Conservation (phyloP, 1,284 basidiomycete genomes). For the Psilocybe mexicana region DNA sequence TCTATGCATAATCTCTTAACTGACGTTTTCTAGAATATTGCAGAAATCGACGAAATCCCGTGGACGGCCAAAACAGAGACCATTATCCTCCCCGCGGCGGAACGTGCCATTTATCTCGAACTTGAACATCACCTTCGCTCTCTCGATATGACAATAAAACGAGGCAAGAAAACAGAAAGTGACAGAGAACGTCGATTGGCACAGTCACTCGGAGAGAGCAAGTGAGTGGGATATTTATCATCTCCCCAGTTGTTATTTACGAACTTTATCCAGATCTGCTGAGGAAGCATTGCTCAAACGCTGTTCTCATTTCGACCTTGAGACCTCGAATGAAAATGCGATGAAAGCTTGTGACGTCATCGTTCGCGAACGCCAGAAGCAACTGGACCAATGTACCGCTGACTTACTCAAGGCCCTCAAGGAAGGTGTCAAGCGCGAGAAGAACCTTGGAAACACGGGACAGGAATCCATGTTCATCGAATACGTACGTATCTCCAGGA, state of each 20-base stretch:
- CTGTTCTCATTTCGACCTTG: conserved; percentile 91
- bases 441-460: conserved; percentile 59
- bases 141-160: conserved; percentile 85
- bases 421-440: conserved; percentile 66
- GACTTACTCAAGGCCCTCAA: conserved; percentile 73
- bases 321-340: conserved; percentile 73
- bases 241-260: neutral
- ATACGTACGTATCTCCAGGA: conserved; percentile 66
- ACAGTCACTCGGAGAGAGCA: conserved; percentile 86
- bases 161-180: conserved; percentile 84
- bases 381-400: conserved; percentile 77
- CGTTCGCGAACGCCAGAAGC: conserved; percentile 76
- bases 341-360: conserved; percentile 94
- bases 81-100: conserved; percentile 85
- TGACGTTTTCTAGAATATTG: conserved; percentile 71
- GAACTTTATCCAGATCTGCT: conserved; percentile 55
- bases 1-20: neutral
- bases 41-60: conserved; percentile 95
- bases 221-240: conserved; percentile 45
- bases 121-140: conserved; percentile 93
- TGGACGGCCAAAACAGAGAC: conserved; percentile 69
- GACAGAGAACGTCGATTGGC: conserved; percentile 89
- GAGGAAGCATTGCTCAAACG: conserved; percentile 92
- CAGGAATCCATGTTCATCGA: conserved; percentile 77
- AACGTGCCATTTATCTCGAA: conserved; percentile 93